Percentiles rank a stretch among this genome's conserved stretches.
Evolutionary conservation across 108 stramenopile species (phyloP).

Genomic region (Skeletonema tropicum): DNA sequence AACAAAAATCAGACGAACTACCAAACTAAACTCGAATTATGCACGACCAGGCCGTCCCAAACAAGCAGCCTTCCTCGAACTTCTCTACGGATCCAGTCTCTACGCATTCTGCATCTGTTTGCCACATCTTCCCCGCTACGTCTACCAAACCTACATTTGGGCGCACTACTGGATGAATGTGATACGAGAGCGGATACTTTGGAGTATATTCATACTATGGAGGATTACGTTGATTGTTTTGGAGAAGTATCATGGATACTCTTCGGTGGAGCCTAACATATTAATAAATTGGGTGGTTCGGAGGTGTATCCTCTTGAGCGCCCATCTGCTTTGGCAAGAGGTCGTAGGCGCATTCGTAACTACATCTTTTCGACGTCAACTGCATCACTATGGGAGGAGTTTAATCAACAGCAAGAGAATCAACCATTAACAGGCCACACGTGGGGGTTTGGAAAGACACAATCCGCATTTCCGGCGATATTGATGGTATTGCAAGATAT

Average conservation of each 20-base stretch:
- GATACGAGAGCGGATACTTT: constrained; percentile 19
- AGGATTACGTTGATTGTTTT: constrained; percentile 19
- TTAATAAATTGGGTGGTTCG: background rate
- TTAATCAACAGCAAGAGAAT: constrained; percentile 26
- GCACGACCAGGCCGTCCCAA: constrained; percentile 39
- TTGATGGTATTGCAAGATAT: constrained; percentile 53
- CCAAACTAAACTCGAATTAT: constrained; percentile 19
- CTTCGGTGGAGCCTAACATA: background rate
- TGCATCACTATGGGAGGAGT: constrained; percentile 41
- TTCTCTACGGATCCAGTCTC: constrained; percentile 22
- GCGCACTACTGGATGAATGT: background rate
- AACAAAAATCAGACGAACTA: background rate
- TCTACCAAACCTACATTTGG: constrained; percentile 16
- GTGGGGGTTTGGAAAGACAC: constrained; percentile 30
- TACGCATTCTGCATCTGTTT: constrained; percentile 41
- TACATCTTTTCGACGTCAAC: constrained; percentile 34
- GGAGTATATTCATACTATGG: constrained; percentile 38
- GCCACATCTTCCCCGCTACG: constrained; percentile 27
- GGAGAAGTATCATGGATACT: constrained; percentile 25
- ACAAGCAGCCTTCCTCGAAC: constrained; percentile 29
- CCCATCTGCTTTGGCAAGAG: background rate
- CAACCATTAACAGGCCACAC: background rate
- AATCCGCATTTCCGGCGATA: constrained; percentile 17
- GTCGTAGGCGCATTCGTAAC: constrained; percentile 12
- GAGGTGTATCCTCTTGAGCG: background rate